Evolutionary conservation across 1,284 basidiomycete species (phyloP).

Genomic region (Ustilago vetiveriae): DNA sequence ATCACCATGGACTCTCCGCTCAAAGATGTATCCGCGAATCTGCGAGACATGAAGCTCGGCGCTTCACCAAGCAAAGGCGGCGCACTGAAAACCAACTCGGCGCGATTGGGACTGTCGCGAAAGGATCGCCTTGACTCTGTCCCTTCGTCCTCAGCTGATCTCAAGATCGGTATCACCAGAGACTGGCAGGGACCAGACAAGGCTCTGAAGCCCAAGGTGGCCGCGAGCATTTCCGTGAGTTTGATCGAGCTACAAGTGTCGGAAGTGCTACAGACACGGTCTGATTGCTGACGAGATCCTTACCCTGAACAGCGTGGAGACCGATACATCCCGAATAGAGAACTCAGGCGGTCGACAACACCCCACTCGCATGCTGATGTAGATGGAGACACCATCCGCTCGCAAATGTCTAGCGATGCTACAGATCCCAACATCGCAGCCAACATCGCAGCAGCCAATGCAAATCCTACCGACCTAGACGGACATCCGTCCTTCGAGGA

Average conservation of each 20-base stretch:
- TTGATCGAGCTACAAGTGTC: too few relatives aligned
- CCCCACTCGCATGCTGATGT: constrained; percentile 42
- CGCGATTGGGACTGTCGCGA: constrained; percentile 22
- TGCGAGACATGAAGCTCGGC: constrained; percentile 46
- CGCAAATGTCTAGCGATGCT: constrained; percentile 32
- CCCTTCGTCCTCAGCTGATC: constrained; percentile 26
- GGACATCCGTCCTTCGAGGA: constrained; percentile 55
- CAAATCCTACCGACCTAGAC: constrained; percentile 53
- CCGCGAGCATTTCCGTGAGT: constrained; percentile 44
- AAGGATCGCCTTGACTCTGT: constrained; percentile 50
- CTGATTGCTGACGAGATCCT: not conserved
- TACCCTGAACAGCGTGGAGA: constrained; percentile 53
- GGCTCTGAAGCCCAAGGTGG: constrained; percentile 34
- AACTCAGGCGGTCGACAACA: constrained; percentile 46
- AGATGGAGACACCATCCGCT: constrained; percentile 54
- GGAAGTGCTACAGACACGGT: too few relatives aligned
- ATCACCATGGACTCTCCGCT: constrained; percentile 50
- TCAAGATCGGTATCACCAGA: constrained; percentile 50
- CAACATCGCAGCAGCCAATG: constrained; percentile 51
- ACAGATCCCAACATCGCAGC: constrained; percentile 47
- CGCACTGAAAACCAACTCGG: constrained; percentile 21
- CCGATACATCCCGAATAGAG: constrained; percentile 63
- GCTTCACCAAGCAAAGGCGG: constrained; percentile 36
- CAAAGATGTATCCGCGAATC: constrained; percentile 49
- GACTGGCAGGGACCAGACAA: constrained; percentile 60